Conservation (phyloP, 257 asterid genomes). For the Solanum sparsipilum region DNA sequence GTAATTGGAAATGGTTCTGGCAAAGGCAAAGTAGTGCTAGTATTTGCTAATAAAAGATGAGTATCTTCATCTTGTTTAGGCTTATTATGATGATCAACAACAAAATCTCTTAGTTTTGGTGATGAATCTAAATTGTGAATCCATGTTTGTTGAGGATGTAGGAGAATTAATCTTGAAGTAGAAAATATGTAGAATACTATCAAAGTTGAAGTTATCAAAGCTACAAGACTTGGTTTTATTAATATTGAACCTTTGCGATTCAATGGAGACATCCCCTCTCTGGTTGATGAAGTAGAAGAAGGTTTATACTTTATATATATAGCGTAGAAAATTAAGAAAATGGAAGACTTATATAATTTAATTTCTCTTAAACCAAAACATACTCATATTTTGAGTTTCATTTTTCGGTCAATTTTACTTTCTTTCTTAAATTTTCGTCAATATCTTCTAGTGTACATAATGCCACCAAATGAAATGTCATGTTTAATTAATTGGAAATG, state of each 20-base stretch:
- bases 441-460: neutral
- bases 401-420: neutral
- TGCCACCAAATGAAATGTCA: neutral
- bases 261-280: neutral
- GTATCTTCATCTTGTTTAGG: neutral
- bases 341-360: neutral
- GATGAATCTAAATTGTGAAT: neutral
- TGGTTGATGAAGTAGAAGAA: neutral
- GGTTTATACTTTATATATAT: neutral
- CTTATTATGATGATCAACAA: neutral
- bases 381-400: neutral
- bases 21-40: neutral
- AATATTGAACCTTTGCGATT: slow-evolving; percentile 1
- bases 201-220: slow-evolving; percentile 20
- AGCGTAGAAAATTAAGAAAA: neutral
- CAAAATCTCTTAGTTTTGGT: neutral
- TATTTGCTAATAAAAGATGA: neutral
- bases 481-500: neutral
- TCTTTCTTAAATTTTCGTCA: neutral
- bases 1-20: neutral
- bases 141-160: slow-evolving; percentile 11
- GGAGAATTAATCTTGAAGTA: slow-evolving; percentile 13
- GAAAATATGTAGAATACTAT: slow-evolving; percentile 20
- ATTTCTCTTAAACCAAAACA: neutral
- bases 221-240: slow-evolving; percentile 16